A percentile compares a stretch with the other conserved stretches of the same genome.
Evolutionary conservation across 257 asterid genomes (phyloP).

Genomic region (Paulownia fortunei): DNA sequence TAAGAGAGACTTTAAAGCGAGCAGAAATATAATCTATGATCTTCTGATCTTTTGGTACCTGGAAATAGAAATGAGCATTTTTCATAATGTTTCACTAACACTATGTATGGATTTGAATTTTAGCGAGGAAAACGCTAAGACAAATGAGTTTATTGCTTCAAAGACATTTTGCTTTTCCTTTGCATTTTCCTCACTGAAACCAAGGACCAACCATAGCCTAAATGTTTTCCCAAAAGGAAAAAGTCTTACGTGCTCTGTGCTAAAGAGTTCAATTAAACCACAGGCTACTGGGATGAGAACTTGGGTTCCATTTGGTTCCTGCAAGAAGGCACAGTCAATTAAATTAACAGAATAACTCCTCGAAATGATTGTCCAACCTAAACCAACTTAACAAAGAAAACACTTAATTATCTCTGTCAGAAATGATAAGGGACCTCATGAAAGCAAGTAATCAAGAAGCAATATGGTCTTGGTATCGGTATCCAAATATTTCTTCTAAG

Average conservation of each 20-base stretch:
- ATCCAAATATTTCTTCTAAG: too few species aligned
- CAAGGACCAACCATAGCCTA: too few species aligned
- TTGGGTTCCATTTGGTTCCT: constrained; percentile 70
- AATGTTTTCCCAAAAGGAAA: background rate
- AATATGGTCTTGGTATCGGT: too few species aligned
- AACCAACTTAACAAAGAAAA: background rate
- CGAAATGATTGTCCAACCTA: background rate
- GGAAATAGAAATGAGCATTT: background rate
- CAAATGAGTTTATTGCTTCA: too few species aligned
- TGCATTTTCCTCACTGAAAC: too few species aligned
- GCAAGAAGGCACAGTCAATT: constrained; percentile 24
- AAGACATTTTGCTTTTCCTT: too few species aligned
- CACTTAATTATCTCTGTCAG: background rate
- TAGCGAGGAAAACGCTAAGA: too few species aligned
- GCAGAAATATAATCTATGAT: constrained; percentile 51
- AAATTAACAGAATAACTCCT: too few species aligned
- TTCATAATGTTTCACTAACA: background rate
- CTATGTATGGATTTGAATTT: background rate
- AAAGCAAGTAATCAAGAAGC: background rate
- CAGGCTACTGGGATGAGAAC: constrained; percentile 72
- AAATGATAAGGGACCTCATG: background rate
- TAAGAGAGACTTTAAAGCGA: constrained; percentile 33
- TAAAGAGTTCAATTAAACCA: constrained; percentile 73
- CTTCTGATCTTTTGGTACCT: constrained; percentile 68
- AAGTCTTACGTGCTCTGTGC: constrained; percentile 52